Base-by-base conservation (phyloP, 805 yeast genomes). In the Suhomyces prunicola region DNA sequence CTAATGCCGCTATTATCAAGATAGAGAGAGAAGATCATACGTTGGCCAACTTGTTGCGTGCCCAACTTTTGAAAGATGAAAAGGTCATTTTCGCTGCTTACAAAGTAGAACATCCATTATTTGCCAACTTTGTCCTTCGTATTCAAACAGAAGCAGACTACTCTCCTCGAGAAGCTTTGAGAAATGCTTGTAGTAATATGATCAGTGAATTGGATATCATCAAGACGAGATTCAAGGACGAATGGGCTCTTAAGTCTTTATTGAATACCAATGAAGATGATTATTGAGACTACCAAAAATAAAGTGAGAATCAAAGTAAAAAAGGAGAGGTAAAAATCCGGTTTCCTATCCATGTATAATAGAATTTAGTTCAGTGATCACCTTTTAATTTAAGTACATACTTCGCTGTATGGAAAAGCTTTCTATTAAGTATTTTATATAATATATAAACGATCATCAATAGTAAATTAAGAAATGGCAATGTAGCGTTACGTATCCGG, bases 21-120 rank as follows among this genome's bases (percentile, higher is more conserved):
- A 90, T 94, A 61, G 98, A 94, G 71, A 87, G 97, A 67, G 99
- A 94, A 70, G 99, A 94, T 70, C 99, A 94, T 68, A 94, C 99
- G 3, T 78, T 94, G 54, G 99, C 97, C 26, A 94, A 94, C 69
- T 71, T 94, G 62, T 79, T 94, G 55, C 82, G 96, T 66, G 85
- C 92, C 27, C 97, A 93, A 67, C 81, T 94, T 52, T 79, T 90
- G 56, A 85, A 85, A 64, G 98, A 94, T 69, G 84, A 85, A 48
- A 84, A 89, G 59, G 99, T 94, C n/a, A 68, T 94, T 35, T 94
- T 92, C 69, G 98, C 96, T 44, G 99, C 98, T 35, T 94, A 94
- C 78, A 94, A 94, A 70, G 91, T 94, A 44, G 98, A 94, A 73
- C 99, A 94, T 73, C 99, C 99, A 7, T 77, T 94, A 58, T 94